Base-by-base conservation (phyloP, 805 yeast genomes). In the Deakozyma indianensis region DNA sequence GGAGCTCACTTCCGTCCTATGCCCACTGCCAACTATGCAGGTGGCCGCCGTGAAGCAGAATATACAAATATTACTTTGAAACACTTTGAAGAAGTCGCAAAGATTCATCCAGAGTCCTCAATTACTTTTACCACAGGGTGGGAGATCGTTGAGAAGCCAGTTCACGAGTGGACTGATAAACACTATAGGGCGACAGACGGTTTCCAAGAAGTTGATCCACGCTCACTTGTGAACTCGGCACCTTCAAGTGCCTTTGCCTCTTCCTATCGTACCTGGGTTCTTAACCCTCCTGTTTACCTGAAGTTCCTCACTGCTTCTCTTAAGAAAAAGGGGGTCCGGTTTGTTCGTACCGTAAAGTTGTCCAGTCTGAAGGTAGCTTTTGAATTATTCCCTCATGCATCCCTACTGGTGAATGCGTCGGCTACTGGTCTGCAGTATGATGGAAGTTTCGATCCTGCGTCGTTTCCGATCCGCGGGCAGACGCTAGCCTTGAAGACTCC, bases 381-480 rank as follows among this genome's bases (percentile, higher is more conserved):
- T n/a, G 18, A 7, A 5, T 32, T 32, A n/a, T 32, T 32, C 18
- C 38, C 38, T 5, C 7, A n/a, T n/a, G 11, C 38, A 9, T 7
- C 38, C 9, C 9, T 32, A n/a, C 18, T 32, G 18, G 16, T 32
- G 7, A 32, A 32, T 32, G 38, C 38, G 7, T 9, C 38, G 11
- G 38, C 38, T 5, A 32, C 38, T n/a, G 38, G 38, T n/a, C 16
- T 32, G 16, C 38, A 32, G 18, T 32, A 32, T n/a, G 38, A 32
- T 32, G 38, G 38, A 5, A 9, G 18, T 32, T 32, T 32, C 16
- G 38, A 32, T n/a, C 38, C 38, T 14, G 18, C 11, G 9, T 32
- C 38, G 7, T 32, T 11, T n/a, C 38, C 11, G 18, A 32, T 32
- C 18, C 38, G 38, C 18, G 38, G 38, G 7, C 38, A 32, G 16